Evolutionary conservation across 768 basidiomycete genomes (phyloP).

Genomic region (Lactifluus pinguis): DNA sequence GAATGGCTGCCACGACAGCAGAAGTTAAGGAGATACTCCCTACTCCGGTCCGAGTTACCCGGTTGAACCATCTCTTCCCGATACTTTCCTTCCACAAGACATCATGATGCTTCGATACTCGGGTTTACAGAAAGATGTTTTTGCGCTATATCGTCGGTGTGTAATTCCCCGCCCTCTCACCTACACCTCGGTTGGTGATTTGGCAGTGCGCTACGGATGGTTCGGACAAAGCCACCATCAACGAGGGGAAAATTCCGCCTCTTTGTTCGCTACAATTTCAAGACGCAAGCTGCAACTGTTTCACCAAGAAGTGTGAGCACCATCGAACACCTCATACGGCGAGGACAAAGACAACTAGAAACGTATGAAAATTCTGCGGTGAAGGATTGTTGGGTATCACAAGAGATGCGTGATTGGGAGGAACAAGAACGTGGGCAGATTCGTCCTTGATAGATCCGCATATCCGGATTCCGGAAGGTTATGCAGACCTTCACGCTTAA

Average conservation of each 20-base stretch:
- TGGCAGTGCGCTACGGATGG: slow-evolving; percentile 66
- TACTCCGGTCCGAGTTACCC: not conserved
- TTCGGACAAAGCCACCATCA: slow-evolving; percentile 50
- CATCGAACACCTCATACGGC: slow-evolving; percentile 71
- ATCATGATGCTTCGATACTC: slow-evolving; percentile 30
- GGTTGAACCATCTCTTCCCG: not conserved
- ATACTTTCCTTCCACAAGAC: not conserved
- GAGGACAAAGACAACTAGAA: slow-evolving; percentile 57
- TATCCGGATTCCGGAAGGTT: not conserved
- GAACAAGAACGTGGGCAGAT: slow-evolving; percentile 20
- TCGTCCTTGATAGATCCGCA: not conserved
- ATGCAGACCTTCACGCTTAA: not conserved
- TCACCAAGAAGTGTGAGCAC: slow-evolving; percentile 58
- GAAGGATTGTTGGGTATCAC: slow-evolving; percentile 66
- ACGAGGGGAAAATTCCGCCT: slow-evolving; percentile 59
- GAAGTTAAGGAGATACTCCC: not conserved
- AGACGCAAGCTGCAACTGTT: slow-evolving; percentile 47
- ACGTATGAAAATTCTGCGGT: slow-evolving; percentile 58
- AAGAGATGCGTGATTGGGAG: slow-evolving; percentile 63
- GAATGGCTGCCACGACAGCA: not conserved
- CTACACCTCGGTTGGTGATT: not conserved
- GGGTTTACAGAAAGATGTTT: slow-evolving; percentile 45
- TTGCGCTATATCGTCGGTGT: slow-evolving; percentile 48
- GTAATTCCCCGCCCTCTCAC: slow-evolving; percentile 2
- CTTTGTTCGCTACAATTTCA: slow-evolving; percentile 63